phyloP scores from a whole-genome alignment of 2,329 filamentous ascomycete genomes.

The Microascus cirrosus region DNA sequence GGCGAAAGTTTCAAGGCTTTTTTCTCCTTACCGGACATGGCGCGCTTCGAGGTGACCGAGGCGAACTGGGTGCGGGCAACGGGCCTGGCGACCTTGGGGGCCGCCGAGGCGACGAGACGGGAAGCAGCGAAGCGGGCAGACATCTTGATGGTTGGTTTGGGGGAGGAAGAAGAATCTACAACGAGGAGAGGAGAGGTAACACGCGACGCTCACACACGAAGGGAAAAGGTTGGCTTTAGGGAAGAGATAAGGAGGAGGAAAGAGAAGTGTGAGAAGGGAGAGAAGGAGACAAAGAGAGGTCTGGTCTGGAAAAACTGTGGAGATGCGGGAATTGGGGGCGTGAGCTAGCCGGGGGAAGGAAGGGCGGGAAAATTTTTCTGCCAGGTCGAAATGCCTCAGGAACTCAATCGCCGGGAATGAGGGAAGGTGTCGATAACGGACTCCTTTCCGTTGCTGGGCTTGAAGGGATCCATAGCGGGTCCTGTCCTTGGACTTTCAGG shows the following conservation, averaged over 20 bases:
- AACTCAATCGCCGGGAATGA: not conserved
- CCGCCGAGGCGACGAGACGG: conserved; percentile 67
- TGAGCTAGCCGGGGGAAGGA: not conserved
- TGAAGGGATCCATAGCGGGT: not conserved
- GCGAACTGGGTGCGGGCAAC: conserved; percentile 54
- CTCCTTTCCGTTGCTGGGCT: not conserved
- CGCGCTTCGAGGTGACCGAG: conserved; percentile 57
- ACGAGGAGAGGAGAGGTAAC: not conserved
- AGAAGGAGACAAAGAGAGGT: not conserved
- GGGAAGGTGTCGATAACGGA: not conserved
- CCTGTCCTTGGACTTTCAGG: not conserved
- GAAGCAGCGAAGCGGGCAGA: conserved; percentile 61
- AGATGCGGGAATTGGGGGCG: not conserved
- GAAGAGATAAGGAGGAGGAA: conserved; percentile 9
- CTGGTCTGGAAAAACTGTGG: conserved; percentile 6
- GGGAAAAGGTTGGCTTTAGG: conserved; percentile 8
- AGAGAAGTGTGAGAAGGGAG: conserved; percentile 5
- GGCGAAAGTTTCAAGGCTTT: not conserved
- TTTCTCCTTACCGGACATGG: conserved; percentile 57
- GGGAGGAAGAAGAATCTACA: conserved; percentile 13
- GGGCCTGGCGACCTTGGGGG: conserved; percentile 68
- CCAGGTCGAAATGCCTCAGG: conserved; percentile 3
- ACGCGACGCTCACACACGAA: conserved; percentile 4
- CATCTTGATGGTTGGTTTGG: conserved; percentile 56
- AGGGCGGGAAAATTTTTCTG: conserved; percentile 4